A percentile compares a stretch with the other conserved stretches of the same genome.
Conservation (phyloP, 768 basidiomycete species). For the Dioszegia hungarica region DNA sequence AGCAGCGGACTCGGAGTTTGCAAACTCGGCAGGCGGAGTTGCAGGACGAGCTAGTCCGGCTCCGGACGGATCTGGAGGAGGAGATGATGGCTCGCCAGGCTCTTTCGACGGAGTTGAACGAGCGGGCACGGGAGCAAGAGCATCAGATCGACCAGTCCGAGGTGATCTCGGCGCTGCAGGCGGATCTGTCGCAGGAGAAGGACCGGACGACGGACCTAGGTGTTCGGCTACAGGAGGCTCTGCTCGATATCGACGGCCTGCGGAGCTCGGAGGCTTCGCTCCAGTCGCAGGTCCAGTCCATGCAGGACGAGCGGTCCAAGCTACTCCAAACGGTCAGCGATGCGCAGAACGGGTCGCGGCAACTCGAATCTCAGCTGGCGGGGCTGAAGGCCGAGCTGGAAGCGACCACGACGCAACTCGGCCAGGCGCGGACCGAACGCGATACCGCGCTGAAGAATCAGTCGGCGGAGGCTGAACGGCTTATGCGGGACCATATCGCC, state of each 20-base stretch:
- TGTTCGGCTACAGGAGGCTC: conserved; percentile 36
- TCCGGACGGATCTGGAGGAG: conserved; percentile 34
- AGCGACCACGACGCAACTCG: conserved; percentile 63
- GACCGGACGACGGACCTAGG: conserved; percentile 54
- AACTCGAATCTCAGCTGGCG: conserved; percentile 69
- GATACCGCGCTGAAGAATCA: conserved; percentile 69
- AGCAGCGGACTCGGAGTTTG: conserved; percentile 13
- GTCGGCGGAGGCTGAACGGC: conserved; percentile 59
- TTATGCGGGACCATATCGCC: conserved; percentile 78
- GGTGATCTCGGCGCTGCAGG: conserved; percentile 26
- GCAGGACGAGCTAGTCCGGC: conserved; percentile 34
- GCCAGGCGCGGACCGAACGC: conserved; percentile 68
- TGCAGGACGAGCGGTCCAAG: conserved; percentile 72
- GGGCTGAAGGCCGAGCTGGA: conserved; percentile 67
- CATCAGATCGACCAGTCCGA: conserved; percentile 28
- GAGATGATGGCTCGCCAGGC: conserved; percentile 38
- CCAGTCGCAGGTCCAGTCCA: conserved; percentile 58
- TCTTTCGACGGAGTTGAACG: conserved; percentile 32
- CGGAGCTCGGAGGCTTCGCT: conserved; percentile 50
- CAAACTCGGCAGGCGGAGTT: conserved; percentile 32
- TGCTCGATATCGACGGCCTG: conserved; percentile 50
- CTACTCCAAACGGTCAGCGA: conserved; percentile 68
- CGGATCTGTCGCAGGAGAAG: conserved; percentile 33
- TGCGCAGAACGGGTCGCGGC: conserved; percentile 66
- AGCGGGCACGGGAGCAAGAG: conserved; percentile 22